A percentile compares a stretch with the other conserved stretches of the same genome.
phyloP scores from a whole-genome alignment of 805 yeast species.

The Candida endomychidarum region DNA sequence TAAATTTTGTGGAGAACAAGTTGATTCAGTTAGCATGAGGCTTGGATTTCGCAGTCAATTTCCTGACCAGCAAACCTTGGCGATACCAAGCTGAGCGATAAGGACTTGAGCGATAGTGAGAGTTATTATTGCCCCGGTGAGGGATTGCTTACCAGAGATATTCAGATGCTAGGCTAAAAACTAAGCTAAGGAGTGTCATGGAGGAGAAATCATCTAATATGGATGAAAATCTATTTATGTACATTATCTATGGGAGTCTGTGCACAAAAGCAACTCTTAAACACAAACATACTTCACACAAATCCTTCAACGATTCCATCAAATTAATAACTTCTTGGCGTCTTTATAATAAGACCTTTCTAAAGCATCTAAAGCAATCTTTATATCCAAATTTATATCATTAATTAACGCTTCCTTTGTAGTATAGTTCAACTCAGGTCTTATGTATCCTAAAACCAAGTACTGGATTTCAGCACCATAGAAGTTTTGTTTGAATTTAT shows the following conservation, averaged over 20 bases:
- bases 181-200: too few relatives aligned
- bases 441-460: slow-evolving; percentile 78
- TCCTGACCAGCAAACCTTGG: neutral
- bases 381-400: slow-evolving; percentile 80
- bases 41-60: slow-evolving; percentile 6
- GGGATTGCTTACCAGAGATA: too few relatives aligned
- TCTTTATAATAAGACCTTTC: slow-evolving; percentile 17
- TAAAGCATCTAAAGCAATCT: slow-evolving; percentile 57
- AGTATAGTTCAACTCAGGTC: slow-evolving; percentile 88
- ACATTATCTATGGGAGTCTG: too few relatives aligned
- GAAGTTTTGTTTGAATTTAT: slow-evolving; percentile 63
- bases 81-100: too few relatives aligned
- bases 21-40: neutral
- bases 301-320: too few relatives aligned
- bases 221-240: too few relatives aligned
- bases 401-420: slow-evolving; percentile 79
- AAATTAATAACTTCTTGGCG: slow-evolving; percentile 3
- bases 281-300: too few relatives aligned
- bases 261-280: too few relatives aligned
- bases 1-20: slow-evolving; percentile 3
- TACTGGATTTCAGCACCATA: slow-evolving; percentile 79
- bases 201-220: too few relatives aligned
- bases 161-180: too few relatives aligned
- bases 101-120: too few relatives aligned
- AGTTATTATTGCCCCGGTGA: too few relatives aligned